phyloP scores from a whole-genome alignment of 2,329 filamentous ascomycete genomes.

The Dothistroma pini region DNA sequence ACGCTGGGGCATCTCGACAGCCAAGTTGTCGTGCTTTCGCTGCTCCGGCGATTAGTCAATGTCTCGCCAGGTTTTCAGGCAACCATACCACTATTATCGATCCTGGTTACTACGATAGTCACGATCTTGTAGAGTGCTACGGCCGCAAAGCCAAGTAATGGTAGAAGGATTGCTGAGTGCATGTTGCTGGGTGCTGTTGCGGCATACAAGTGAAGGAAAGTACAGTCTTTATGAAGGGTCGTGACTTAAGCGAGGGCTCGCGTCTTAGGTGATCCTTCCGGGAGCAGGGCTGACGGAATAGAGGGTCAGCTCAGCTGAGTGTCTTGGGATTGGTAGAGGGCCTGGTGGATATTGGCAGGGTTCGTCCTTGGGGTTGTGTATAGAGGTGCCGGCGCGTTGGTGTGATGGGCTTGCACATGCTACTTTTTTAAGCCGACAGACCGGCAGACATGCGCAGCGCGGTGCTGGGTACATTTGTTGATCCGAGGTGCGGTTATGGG shows the following conservation, averaged over 20 bases:
- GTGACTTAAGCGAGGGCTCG: not conserved
- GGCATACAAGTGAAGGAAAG: not conserved
- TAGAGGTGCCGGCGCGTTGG: too few species aligned
- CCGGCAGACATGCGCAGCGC: too few species aligned
- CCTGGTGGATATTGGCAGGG: not conserved
- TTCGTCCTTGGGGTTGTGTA: not conserved
- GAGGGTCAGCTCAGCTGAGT: not conserved
- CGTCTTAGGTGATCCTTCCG: not conserved
- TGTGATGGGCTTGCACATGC: not conserved
- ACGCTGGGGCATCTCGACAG: conserved; percentile 26
- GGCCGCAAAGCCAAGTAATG: conserved; percentile 23
- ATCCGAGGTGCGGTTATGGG: not conserved
- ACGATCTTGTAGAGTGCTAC: conserved; percentile 25
- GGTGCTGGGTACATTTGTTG: too few species aligned
- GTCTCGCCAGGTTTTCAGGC: too few species aligned
- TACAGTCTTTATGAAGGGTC: not conserved
- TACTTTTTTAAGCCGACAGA: not conserved
- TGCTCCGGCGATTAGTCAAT: conserved; percentile 11
- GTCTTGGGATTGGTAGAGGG: not conserved
- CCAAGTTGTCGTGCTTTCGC: conserved; percentile 24
- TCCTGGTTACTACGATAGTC: conserved; percentile 16
- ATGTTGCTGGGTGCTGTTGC: conserved; percentile 9
- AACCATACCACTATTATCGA: conserved; percentile 18
- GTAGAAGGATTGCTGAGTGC: conserved; percentile 25
- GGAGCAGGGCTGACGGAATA: not conserved